These are phyloP conservation scores for Mortierella sp. DNA, from an alignment of 371 early-diverging fungal species.

Conservation along the genomic window DNA sequence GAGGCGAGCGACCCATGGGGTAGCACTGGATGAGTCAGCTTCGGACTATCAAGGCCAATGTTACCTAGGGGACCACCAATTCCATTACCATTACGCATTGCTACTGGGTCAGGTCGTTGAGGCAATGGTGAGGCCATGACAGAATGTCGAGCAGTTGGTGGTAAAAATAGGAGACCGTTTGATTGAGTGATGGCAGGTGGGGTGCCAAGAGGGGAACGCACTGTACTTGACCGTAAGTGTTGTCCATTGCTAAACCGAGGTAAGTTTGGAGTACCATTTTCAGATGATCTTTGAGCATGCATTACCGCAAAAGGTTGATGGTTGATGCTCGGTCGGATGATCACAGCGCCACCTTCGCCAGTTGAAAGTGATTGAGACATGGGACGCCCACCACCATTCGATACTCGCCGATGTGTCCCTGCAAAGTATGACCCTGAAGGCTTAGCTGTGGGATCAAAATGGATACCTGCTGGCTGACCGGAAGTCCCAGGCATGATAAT, in stretches of 20 bases:
- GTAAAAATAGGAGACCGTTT: conserved; percentile 28
- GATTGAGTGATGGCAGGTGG: conserved; percentile 32
- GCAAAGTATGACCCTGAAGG: conserved; percentile 23
- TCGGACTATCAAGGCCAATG: conserved; percentile 20
- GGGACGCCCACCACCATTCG: conserved; percentile 24
- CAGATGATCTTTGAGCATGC: conserved; percentile 17
- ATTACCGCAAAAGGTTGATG: conserved; percentile 37
- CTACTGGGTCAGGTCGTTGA: conserved; percentile 37
- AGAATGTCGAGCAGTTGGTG: conserved; percentile 31
- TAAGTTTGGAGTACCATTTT: conserved; percentile 1
- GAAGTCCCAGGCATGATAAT: conserved; percentile 15
- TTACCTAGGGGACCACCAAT: conserved; percentile 6
- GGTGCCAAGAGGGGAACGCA: conserved; percentile 31
- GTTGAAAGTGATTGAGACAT: conserved; percentile 10
- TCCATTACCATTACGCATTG: conserved; percentile 14
- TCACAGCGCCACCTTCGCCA: conserved; percentile 20
- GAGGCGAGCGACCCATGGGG: conserved; percentile 24
- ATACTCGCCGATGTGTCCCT: conserved; percentile 27
- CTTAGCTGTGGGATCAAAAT: conserved; percentile 41
- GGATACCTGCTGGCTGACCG: conserved; percentile 29
- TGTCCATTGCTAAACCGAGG: conserved; percentile 27
- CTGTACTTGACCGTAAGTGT: conserved; percentile 11
- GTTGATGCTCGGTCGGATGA: conserved; percentile 19
- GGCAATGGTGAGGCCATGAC: conserved; percentile 37
- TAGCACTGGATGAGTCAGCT: conserved; percentile 18